Conservation (phyloP, 2,329 filamentous ascomycete species). For the Cladophialophora carrionii region DNA sequence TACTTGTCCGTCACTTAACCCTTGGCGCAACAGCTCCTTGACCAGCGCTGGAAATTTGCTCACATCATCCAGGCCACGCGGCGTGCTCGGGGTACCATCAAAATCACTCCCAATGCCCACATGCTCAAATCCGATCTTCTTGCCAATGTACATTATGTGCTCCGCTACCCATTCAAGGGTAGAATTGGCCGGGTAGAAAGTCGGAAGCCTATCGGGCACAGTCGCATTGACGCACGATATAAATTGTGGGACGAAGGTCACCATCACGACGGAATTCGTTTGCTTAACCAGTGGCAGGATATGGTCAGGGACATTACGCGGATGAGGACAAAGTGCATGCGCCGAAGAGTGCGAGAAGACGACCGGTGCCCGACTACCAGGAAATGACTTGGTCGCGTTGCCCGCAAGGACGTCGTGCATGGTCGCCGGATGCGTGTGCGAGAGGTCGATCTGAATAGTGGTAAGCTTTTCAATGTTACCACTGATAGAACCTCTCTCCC, state of each 20-base stretch:
- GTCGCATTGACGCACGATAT: constrained; percentile 67
- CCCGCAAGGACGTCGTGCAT: constrained; percentile 75
- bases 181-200: constrained; percentile 66
- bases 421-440: constrained; percentile 76
- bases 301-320: constrained; percentile 85
- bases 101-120: constrained; percentile 90
- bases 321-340: constrained; percentile 79
- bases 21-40: constrained; percentile 70
- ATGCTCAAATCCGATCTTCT: constrained; percentile 80
- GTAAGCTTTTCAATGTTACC: not conserved
- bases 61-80: constrained; percentile 79
- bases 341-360: constrained; percentile 90
- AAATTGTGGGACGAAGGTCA: constrained; percentile 84
- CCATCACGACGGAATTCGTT: constrained; percentile 78
- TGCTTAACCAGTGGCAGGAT: constrained; percentile 75
- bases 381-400: constrained; percentile 25
- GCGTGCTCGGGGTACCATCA: constrained; percentile 66
- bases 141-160: constrained; percentile 81
- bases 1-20: constrained; percentile 73
- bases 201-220: constrained; percentile 62
- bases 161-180: constrained; percentile 76
- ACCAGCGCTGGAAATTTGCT: constrained; percentile 79
- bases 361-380: constrained; percentile 64
- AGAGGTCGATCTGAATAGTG: constrained; percentile 66
- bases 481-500: not conserved